phyloP scores from a whole-genome alignment of 2,329 filamentous ascomycete species.

The Pseudogymnoascus sp. region DNA sequence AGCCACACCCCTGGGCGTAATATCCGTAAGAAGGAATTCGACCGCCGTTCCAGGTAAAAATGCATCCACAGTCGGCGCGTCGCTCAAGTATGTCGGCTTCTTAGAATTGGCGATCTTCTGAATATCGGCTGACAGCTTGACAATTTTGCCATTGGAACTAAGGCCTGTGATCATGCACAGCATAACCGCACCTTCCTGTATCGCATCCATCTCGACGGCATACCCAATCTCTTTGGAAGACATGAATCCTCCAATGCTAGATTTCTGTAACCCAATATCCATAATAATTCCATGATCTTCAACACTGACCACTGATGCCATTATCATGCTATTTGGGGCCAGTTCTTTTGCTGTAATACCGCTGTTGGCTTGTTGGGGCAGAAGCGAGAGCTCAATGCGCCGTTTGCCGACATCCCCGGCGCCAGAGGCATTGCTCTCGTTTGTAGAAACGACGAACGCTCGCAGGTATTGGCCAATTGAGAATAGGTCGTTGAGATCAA shows the following conservation, averaged over 20 bases:
- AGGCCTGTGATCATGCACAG: constrained; percentile 74
- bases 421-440: constrained; percentile 44
- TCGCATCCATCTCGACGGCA: constrained; percentile 53
- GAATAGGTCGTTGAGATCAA: constrained; percentile 72
- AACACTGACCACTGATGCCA: constrained; percentile 83
- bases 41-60: constrained; percentile 89
- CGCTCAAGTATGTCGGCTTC: constrained; percentile 57
- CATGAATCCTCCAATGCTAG: constrained; percentile 71
- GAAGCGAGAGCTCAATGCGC: constrained; percentile 79
- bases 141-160: constrained; percentile 69
- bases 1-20: constrained; percentile 63
- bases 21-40: constrained; percentile 73
- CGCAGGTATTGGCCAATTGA: constrained; percentile 80
- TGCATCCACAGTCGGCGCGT: constrained; percentile 79
- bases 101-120: constrained; percentile 60
- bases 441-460: constrained; percentile 73
- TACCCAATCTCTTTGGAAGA: constrained; percentile 72
- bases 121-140: constrained; percentile 73
- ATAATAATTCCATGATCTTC: constrained; percentile 94
- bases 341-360: constrained; percentile 67
- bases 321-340: constrained; percentile 67
- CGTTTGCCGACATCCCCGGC: constrained; percentile 58
- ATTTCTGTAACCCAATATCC: constrained; percentile 71
- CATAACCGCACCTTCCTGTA: constrained; percentile 78
- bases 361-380: constrained; percentile 70